Percentiles rank a stretch among this genome's conserved stretches.
phyloP scores from a whole-genome alignment of 305 asterid species.

The Solanum hybrid region DNA sequence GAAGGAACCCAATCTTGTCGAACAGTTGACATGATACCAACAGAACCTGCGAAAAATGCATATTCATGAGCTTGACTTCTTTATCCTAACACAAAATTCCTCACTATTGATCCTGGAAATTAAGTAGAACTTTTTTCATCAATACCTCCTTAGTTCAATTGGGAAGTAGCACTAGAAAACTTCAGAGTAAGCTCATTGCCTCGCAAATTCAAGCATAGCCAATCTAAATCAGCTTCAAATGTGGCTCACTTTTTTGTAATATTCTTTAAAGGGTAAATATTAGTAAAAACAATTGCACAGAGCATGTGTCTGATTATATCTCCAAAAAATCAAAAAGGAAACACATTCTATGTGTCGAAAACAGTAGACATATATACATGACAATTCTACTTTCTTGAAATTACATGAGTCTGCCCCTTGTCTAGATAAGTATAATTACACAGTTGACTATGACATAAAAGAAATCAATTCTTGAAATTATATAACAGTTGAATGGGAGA shows the following conservation, averaged over 20 bases:
- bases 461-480: no score
- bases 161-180: conserved; percentile 51
- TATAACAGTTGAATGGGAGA: no score
- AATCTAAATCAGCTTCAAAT: conserved; percentile 77
- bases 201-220: conserved; percentile 79
- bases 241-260: conserved; percentile 51
- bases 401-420: neutral
- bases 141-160: conserved; percentile 42
- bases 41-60: conserved; percentile 60
- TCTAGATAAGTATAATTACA: no score
- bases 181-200: conserved; percentile 83
- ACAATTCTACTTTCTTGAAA: neutral
- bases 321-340: neutral
- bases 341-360: neutral
- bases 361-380: neutral
- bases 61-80: neutral
- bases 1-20: conserved; percentile 76
- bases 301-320: neutral
- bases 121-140: neutral
- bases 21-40: conserved; percentile 68
- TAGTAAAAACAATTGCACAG: neutral
- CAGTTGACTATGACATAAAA: no score
- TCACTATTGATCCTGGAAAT: neutral
- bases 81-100: neutral
- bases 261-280: neutral